Percentiles rank a stretch among this genome's conserved stretches.
Conservation (phyloP, 345 rosid species). For the Luvunga scandens region DNA sequence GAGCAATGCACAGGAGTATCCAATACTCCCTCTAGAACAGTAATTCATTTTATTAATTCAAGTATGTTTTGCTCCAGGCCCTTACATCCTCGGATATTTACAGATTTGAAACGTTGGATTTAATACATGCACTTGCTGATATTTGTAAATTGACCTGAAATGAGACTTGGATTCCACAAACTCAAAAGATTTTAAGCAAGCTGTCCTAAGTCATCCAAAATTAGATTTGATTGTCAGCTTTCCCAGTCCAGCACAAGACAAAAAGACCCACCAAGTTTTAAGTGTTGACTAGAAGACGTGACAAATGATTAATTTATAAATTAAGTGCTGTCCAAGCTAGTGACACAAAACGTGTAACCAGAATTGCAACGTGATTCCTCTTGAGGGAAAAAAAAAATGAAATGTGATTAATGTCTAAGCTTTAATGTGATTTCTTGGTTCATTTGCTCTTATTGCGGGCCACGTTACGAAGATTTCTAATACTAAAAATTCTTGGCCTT, state of each 20-base stretch:
- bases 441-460: not conserved
- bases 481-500: not conserved
- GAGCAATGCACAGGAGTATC: not conserved
- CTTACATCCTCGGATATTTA: not conserved
- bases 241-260: not conserved
- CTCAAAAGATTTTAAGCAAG: not conserved
- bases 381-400: not conserved
- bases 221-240: not conserved
- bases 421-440: not conserved
- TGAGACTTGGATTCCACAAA: not conserved
- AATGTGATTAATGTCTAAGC: not conserved
- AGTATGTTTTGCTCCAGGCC: not conserved
- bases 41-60: not conserved
- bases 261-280: not conserved
- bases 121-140: not conserved
- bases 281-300: not conserved
- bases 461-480: not conserved
- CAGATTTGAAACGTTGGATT: not conserved
- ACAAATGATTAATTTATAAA: not conserved
- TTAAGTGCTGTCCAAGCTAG: conserved; percentile 3
- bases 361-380: not conserved
- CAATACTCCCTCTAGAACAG: too few species aligned
- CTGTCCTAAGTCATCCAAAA: not conserved
- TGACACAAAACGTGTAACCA: not conserved
- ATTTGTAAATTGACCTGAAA: not conserved